phyloP scores from a whole-genome alignment of 106 monocot species.

The Phalaenopsis equestris region DNA sequence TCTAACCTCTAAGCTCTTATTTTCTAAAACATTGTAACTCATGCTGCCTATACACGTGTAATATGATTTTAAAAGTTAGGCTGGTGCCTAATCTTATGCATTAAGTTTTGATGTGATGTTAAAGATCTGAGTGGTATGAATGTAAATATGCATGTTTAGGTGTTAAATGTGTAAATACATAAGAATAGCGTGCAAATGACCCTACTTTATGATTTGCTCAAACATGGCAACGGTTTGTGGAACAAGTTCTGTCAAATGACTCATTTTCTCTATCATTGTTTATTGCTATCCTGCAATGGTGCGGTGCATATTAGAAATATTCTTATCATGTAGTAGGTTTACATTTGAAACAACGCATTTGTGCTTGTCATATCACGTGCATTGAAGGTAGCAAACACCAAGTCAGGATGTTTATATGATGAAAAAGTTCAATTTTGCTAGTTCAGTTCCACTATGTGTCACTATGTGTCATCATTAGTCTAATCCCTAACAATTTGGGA shows the following conservation, averaged over 20 bases:
- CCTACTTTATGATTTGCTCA: not conserved
- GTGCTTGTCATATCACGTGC: not conserved
- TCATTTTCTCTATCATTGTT: not conserved
- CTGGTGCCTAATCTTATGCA: too few relatives aligned
- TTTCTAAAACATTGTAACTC: not conserved
- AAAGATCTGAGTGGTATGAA: too few relatives aligned
- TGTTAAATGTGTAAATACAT: too few relatives aligned
- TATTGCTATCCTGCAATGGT: not conserved
- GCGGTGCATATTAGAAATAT: not conserved
- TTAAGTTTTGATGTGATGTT: too few relatives aligned
- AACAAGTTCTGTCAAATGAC: not conserved
- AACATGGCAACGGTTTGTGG: not conserved
- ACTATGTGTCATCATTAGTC: not conserved
- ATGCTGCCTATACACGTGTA: not conserved
- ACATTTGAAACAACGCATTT: not conserved
- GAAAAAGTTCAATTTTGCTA: not conserved
- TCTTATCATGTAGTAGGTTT: not conserved
- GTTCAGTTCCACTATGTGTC: not conserved
- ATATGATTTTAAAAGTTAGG: not conserved
- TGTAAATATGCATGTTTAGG: too few relatives aligned
- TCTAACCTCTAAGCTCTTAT: not conserved
- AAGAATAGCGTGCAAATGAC: too few relatives aligned
- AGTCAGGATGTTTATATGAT: not conserved
- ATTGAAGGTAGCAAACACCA: not conserved
- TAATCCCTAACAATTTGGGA: not conserved